These are phyloP conservation scores for Oryza nivara DNA, from an alignment of 176 grass and related monocot species.

Conservation along the genomic window DNA sequence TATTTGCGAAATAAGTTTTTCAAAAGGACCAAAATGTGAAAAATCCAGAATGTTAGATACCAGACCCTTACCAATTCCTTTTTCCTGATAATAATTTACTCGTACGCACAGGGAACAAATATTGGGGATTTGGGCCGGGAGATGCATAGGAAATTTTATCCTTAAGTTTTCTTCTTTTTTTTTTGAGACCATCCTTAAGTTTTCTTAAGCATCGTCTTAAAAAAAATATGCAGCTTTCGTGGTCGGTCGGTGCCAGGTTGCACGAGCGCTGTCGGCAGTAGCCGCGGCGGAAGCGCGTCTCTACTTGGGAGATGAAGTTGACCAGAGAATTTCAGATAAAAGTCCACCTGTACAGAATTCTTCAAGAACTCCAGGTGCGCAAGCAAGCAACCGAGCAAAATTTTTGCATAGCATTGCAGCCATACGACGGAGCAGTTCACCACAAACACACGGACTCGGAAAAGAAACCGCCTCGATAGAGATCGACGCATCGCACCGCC, in stretches of 20 bases:
- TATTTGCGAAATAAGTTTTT: too few species aligned
- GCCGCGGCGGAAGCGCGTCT: slow-evolving; percentile 28
- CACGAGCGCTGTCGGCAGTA: slow-evolving; percentile 38
- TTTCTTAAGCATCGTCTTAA: neutral
- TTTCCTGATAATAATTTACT: too few species aligned
- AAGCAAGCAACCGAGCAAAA: neutral
- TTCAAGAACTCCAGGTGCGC: neutral
- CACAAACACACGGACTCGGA: neutral
- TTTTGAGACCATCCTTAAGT: too few species aligned
- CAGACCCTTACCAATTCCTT: too few species aligned
- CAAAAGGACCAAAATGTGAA: too few species aligned
- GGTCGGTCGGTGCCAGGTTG: neutral
- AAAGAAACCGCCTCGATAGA: neutral
- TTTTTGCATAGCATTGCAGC: neutral
- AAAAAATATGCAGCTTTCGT: neutral
- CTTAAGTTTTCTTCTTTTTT: neutral
- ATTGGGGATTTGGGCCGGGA: too few species aligned
- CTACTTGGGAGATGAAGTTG: neutral
- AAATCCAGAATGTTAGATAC: too few species aligned
- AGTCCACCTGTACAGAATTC: neutral
- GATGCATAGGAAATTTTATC: too few species aligned
- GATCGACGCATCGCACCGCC: neutral
- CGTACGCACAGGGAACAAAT: too few species aligned
- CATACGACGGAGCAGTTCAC: neutral
- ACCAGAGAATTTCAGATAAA: neutral